Evolutionary conservation across 345 rosid species (phyloP).

Genomic region (Odontarrhena argentea): DNA sequence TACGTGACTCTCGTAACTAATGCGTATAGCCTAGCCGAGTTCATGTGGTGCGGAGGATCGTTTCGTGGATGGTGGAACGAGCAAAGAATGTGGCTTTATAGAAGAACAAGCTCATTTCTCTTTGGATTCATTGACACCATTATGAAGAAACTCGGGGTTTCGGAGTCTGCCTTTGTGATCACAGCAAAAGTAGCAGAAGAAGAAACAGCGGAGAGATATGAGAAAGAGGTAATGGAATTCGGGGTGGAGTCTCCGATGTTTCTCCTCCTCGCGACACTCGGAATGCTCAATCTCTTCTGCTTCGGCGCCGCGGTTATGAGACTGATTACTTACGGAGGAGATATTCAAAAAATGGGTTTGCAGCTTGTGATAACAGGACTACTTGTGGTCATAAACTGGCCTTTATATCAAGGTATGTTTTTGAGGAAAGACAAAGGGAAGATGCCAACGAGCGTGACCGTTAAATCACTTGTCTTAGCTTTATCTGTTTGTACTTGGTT

Average conservation of each 20-base stretch:
- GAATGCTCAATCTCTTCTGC: conserved; percentile 58
- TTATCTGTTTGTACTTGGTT: conserved; percentile 49
- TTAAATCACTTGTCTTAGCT: conserved; percentile 47
- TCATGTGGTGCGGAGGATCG: conserved; percentile 60
- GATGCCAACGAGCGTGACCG: conserved; percentile 51
- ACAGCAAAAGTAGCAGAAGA: conserved; percentile 67
- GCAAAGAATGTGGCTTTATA: conserved; percentile 72
- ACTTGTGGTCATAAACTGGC: conserved; percentile 60
- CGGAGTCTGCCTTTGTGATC: conserved; percentile 56
- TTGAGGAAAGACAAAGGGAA: conserved; percentile 66
- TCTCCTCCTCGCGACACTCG: conserved; percentile 58
- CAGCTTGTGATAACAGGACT: conserved; percentile 55
- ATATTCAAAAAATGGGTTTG: conserved; percentile 41
- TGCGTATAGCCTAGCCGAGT: conserved; percentile 53
- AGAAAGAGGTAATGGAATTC: conserved; percentile 69
- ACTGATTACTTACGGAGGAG: conserved; percentile 9
- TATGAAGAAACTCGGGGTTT: conserved; percentile 49
- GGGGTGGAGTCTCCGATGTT: conserved; percentile 72
- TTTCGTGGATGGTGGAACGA: conserved; percentile 76
- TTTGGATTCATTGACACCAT: conserved; percentile 59
- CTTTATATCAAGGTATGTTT: conserved; percentile 61
- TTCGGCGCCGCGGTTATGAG: conserved; percentile 37
- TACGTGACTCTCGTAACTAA: conserved; percentile 45
- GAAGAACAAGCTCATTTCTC: conserved; percentile 69
- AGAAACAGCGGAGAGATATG: conserved; percentile 52